A percentile compares a stretch with the other conserved stretches of the same genome.
Evolutionary conservation across 2,329 filamentous ascomycete species (phyloP).

Genomic region (Botrytis byssoidea): DNA sequence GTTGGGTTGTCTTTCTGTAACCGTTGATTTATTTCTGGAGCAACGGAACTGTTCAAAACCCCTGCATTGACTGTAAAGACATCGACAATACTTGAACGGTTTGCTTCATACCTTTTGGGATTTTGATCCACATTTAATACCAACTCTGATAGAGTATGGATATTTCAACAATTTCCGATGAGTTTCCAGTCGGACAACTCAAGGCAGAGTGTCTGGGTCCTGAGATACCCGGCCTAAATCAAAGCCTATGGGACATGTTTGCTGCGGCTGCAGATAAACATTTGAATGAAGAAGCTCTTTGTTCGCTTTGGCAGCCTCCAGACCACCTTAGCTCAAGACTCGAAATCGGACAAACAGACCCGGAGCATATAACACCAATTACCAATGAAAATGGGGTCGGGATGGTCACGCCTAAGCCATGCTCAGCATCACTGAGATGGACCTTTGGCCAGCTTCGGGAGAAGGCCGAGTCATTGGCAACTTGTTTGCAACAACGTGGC

Average conservation of each 20-base stretch:
- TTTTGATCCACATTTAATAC: not conserved
- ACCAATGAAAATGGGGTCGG: not conserved
- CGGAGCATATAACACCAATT: not conserved
- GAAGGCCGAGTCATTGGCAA: not conserved
- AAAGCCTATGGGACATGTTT: conserved; percentile 21
- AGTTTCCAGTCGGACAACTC: too few species aligned
- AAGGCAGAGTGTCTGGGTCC: not conserved
- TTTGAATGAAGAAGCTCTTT: conserved; percentile 12
- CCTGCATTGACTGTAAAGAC: not conserved
- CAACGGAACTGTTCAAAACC: not conserved
- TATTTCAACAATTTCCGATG: not conserved
- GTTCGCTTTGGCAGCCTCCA: conserved; percentile 17
- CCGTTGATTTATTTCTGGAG: not conserved
- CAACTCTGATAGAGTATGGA: not conserved
- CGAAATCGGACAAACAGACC: not conserved
- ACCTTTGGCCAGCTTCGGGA: not conserved
- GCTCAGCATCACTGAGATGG: conserved; percentile 9
- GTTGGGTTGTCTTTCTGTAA: not conserved
- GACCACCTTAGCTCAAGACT: not conserved
- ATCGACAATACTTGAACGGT: not conserved
- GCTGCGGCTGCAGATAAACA: not conserved
- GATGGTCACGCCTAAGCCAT: too few species aligned
- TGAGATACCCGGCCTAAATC: not conserved
- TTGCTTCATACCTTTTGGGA: not conserved
- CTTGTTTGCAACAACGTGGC: not conserved